Base-by-base conservation (phyloP, 192 early-diverging fungal species). In the Tieghemiomyces parasiticus region DNA sequence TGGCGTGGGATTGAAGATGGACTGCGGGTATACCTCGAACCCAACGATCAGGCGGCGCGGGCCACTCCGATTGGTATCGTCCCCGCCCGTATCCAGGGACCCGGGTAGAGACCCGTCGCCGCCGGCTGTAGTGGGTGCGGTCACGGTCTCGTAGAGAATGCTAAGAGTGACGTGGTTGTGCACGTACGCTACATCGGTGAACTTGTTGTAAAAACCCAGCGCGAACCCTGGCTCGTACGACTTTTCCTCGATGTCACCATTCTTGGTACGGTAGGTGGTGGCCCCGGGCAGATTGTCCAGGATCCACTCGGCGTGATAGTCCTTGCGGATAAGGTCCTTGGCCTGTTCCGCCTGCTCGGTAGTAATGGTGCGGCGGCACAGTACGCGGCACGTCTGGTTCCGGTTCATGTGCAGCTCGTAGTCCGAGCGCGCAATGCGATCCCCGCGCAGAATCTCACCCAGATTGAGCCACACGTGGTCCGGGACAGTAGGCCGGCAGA, bases 1-100 rank as follows among this genome's bases (percentile, higher is more conserved):
- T 6, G 61, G 67, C 10, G 46, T 12, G 26, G 19, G 19, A 53
- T 67, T 70, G 14, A 60, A 24, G 26, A 72, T 63, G 19, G 83
- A 86, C 50, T 71, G 69, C 9, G 86, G 84, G 48, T 78, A 78
- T 22, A 85, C 80, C 71, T 88, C 86, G 54, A 88, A 83, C 35
- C 82, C 83, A 32, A 82, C 78, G 32, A 88, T 79, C n/a, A 68
- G 48, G 28, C 68, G 70, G 20, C 71, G 67, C n/a, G n/a, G n/a
- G n/a, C n/a, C n/a, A n/a, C n/a, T n/a, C n/a, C n/a, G n/a, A n/a
- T n/a, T n/a, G n/a, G n/a, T n/a, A 8, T 71, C 66, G 9, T 66
- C 62, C 8, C 38, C 38, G 38, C 16, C 8, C 8, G 8, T 42
- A 16, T 42, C 38, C 8, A 16, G 8, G 38, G 38, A 6, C 8